Percentiles rank a stretch among this genome's conserved stretches.
These are phyloP conservation scores for Mangifera indica DNA, from an alignment of 345 rosid species.

Conservation along the genomic window DNA sequence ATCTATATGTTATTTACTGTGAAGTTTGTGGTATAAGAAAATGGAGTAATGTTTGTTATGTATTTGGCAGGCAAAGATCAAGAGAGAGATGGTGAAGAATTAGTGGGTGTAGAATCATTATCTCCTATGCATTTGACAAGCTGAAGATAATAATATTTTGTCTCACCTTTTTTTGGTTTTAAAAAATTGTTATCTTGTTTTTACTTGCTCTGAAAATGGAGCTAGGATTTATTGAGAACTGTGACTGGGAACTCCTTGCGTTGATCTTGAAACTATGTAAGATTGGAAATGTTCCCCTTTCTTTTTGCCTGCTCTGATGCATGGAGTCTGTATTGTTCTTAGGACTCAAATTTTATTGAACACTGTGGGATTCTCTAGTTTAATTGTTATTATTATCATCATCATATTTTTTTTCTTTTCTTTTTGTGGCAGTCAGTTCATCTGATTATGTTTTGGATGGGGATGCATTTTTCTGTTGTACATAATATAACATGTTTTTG, in stretches of 20 bases:
- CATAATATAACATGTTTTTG: too few species aligned
- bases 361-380: not conserved
- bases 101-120: constrained; percentile 21
- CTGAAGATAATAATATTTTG: constrained; percentile 40
- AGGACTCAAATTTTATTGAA: constrained; percentile 33
- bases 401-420: too few species aligned
- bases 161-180: not conserved
- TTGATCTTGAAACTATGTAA: constrained; percentile 35
- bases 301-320: constrained; percentile 21
- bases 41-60: not conserved
- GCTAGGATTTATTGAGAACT: constrained; percentile 41
- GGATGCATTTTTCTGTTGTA: too few species aligned
- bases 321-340: constrained; percentile 26
- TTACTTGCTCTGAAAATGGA: constrained; percentile 33
- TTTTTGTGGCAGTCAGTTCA: too few species aligned
- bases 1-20: too few species aligned
- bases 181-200: constrained; percentile 21
- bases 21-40: too few species aligned
- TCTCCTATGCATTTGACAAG: constrained; percentile 26
- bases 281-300: constrained; percentile 24
- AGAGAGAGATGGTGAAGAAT: constrained; percentile 60
- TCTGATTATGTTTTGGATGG: too few species aligned
- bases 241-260: constrained; percentile 27
- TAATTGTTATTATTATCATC: too few species aligned
- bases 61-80: constrained; percentile 50